Conservation (phyloP, 2,329 filamentous ascomycete species). For the Rutstroemia sp. region DNA sequence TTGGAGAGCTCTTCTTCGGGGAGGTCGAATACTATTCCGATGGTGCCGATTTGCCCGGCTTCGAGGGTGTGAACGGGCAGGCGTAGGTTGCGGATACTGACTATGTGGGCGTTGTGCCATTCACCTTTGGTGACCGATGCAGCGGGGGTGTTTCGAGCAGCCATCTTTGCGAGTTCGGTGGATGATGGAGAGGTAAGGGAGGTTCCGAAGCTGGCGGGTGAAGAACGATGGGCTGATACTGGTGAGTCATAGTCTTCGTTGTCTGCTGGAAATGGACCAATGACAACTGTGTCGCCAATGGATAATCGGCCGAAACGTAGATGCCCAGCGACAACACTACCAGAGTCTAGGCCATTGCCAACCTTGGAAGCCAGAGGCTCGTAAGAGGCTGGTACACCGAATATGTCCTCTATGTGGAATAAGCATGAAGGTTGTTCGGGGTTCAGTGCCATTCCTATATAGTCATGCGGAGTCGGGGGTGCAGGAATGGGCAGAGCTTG, state of each 20-base stretch:
- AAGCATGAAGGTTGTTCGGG: conserved; percentile 55
- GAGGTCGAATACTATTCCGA: conserved; percentile 64
- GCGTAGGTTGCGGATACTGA: conserved; percentile 81
- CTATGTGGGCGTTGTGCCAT: conserved; percentile 75
- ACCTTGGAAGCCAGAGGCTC: conserved; percentile 37
- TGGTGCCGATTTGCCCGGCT: conserved; percentile 79
- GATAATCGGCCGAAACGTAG: conserved; percentile 71
- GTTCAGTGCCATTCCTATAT: conserved; percentile 44
- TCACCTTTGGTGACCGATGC: conserved; percentile 50
- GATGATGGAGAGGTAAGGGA: conserved; percentile 48
- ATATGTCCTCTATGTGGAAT: conserved; percentile 89
- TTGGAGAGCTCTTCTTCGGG: conserved; percentile 27
- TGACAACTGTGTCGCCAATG: conserved; percentile 67
- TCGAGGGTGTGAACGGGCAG: conserved; percentile 71
- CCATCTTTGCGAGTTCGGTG: conserved; percentile 44
- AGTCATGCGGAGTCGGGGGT: conserved; percentile 44
- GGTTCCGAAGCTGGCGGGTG: conserved; percentile 34
- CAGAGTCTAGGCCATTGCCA: conserved; percentile 39
- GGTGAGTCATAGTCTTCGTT: conserved; percentile 34
- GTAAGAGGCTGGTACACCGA: conserved; percentile 62
- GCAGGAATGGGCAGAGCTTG: conserved; percentile 65
- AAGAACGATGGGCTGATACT: conserved; percentile 38
- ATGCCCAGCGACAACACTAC: conserved; percentile 77
- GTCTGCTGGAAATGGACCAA: conserved; percentile 69
- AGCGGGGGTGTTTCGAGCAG: conserved; percentile 45